Conservation (phyloP, 2,329 filamentous ascomycete species). For the Microascus cirrosus region DNA sequence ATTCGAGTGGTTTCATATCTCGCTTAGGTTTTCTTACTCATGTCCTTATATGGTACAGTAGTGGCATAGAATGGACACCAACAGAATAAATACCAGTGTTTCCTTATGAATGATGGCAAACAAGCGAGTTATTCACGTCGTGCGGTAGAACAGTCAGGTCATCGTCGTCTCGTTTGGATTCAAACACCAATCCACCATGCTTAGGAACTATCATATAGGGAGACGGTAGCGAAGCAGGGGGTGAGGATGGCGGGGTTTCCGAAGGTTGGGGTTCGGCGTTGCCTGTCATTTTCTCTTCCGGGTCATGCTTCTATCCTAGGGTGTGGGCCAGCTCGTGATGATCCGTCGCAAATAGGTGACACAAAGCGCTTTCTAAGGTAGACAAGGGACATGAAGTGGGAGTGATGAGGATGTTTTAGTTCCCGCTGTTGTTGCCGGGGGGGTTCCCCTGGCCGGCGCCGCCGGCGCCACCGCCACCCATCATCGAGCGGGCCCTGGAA, state of each 20-base stretch:
- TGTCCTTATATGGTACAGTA: neutral
- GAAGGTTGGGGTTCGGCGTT: no score
- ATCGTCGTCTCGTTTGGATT: no score
- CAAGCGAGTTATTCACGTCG: no score
- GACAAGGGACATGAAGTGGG: neutral
- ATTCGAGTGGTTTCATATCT: neutral
- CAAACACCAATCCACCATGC: no score
- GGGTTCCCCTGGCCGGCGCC: constrained; percentile 8
- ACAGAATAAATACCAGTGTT: no score
- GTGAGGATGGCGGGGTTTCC: no score
- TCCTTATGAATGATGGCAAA: no score
- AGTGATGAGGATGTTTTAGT: neutral
- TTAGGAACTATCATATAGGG: no score
- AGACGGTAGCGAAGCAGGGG: no score
- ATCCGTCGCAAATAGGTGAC: neutral
- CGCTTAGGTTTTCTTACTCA: neutral
- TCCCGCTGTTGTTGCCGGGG: neutral
- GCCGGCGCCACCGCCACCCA: constrained; percentile 24
- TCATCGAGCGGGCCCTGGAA: constrained; percentile 32
- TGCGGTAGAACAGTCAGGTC: no score
- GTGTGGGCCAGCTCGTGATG: neutral
- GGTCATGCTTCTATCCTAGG: no score
- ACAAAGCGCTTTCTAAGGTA: neutral
- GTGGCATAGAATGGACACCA: neutral
- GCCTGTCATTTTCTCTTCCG: neutral